Conservation (phyloP, 306 rosid genomes). For the Lathyrus sativus region DNA sequence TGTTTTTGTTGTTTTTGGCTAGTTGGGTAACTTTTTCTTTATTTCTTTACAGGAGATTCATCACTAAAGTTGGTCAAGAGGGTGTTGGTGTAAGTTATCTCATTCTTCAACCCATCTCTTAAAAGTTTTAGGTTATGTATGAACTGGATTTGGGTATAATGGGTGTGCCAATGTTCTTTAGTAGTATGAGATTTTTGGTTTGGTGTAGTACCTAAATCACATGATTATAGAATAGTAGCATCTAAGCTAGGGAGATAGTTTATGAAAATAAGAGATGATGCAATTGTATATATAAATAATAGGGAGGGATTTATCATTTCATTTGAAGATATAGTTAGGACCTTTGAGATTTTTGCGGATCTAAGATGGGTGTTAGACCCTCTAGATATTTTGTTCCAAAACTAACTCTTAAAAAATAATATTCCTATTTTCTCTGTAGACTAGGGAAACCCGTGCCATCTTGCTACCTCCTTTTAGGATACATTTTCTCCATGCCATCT, state of each 20-base stretch:
- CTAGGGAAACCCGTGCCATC: background rate
- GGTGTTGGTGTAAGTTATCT: conserved; percentile 52
- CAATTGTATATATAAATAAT: background rate
- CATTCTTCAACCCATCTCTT: background rate
- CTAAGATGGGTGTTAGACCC: background rate
- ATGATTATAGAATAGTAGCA: background rate
- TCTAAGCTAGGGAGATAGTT: background rate
- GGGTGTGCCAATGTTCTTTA: background rate
- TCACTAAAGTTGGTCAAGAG: conserved; percentile 56
- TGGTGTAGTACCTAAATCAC: background rate
- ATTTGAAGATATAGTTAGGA: background rate
- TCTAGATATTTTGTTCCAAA: background rate
- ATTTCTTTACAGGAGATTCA: conserved; percentile 63
- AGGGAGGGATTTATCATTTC: background rate
- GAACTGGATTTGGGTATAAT: background rate
- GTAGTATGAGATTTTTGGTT: background rate
- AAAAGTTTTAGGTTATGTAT: background rate
- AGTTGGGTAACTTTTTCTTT: conserved; percentile 21
- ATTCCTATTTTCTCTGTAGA: background rate
- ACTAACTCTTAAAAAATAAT: background rate
- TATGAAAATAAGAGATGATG: background rate
- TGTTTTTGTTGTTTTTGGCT: background rate
- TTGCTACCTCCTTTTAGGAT: background rate
- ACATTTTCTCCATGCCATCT: background rate
- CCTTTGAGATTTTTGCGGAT: background rate